Evolutionary conservation across 2,329 filamentous ascomycete species (phyloP), one percentile per base, ranked within the genome.

Genomic region (Calonectria fujianensis): DNA sequence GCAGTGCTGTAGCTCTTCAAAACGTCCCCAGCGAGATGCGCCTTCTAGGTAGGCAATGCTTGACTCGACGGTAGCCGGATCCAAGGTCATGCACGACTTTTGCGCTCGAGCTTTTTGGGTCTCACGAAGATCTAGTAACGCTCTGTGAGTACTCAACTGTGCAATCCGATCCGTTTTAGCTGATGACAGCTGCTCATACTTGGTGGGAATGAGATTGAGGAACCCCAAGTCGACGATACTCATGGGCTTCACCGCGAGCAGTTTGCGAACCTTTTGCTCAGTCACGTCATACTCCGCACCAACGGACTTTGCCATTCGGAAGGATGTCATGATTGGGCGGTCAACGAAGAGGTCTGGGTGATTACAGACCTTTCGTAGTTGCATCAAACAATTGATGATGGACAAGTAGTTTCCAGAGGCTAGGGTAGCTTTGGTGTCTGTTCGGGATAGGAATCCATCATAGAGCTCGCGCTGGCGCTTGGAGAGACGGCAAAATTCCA

Each of bases 351-450:
- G 89, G 85, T 99, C 97, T 0, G 97, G 97, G 82, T 99, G 97
- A 80, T 99, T 99, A 89, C 97, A 99, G 67, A 99, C 97, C 84
- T 98, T 98, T 64, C 97, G 93, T 69, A 99, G 89, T 83, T 98
- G 97, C 96, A 99, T 98, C 67, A 99, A 87, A 84, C 97, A 98
- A 83, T 98, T 98, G 86, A 98, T 98, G 83, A 99, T 98, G 24
- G 96, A 98, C 77, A 99, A 92, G 83, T 98, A 98, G 81, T 98
- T 99, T 35, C 97, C 97, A 1, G 95, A 97, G 3, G 95, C 92
- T 24, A 99, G 88, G 0, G 96, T 98, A 74, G 95, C 94, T 77
- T 95, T 93, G 0, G 97, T 98, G 80, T 98, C 95, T 4, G 94
- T 94, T 71, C 96, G 93, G 41, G 95, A 95, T 87, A 99, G 92